These are phyloP conservation scores for Drechslerella coelobrocha DNA, from an alignment of 2,329 filamentous ascomycete genomes.

Conservation along the genomic window DNA sequence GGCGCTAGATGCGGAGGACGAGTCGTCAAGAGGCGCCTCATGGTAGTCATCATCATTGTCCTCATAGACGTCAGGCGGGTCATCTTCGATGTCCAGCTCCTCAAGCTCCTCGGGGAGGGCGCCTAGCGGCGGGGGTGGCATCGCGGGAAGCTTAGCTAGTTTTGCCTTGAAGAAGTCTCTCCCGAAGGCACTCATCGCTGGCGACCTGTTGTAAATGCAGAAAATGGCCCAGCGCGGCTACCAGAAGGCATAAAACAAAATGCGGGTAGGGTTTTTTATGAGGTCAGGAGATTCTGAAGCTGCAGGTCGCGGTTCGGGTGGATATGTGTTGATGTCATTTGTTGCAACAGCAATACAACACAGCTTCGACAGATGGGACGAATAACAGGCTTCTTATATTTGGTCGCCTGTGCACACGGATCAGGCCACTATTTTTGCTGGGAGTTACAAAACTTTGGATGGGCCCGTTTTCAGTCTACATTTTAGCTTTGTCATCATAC, in stretches of 20 bases:
- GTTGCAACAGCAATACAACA: background rate
- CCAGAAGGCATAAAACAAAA: background rate
- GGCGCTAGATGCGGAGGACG: conserved; percentile 80
- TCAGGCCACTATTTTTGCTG: too few relatives aligned
- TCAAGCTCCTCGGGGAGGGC: conserved; percentile 58
- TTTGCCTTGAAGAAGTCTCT: conserved; percentile 79
- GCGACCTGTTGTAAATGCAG: conserved; percentile 2
- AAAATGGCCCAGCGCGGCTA: background rate
- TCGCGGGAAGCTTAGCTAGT: conserved; percentile 68
- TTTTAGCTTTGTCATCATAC: too few relatives aligned
- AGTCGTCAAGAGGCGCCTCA: conserved; percentile 62
- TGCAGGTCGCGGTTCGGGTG: background rate
- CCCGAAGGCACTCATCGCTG: conserved; percentile 78
- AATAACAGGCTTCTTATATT: too few relatives aligned
- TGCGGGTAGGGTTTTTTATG: conserved; percentile 1
- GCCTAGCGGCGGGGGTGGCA: conserved; percentile 60
- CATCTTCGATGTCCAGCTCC: conserved; percentile 64
- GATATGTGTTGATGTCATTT: conserved; percentile 4
- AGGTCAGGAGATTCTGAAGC: too few relatives aligned
- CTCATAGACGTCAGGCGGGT: conserved; percentile 59
- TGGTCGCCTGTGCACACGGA: too few relatives aligned
- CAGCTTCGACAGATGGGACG: too few relatives aligned
- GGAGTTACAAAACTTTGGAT: too few relatives aligned
- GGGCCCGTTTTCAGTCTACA: too few relatives aligned
- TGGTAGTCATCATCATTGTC: conserved; percentile 57